phyloP scores from a whole-genome alignment of 192 early-diverging fungal species.

The Umbelopsis vinacea region DNA sequence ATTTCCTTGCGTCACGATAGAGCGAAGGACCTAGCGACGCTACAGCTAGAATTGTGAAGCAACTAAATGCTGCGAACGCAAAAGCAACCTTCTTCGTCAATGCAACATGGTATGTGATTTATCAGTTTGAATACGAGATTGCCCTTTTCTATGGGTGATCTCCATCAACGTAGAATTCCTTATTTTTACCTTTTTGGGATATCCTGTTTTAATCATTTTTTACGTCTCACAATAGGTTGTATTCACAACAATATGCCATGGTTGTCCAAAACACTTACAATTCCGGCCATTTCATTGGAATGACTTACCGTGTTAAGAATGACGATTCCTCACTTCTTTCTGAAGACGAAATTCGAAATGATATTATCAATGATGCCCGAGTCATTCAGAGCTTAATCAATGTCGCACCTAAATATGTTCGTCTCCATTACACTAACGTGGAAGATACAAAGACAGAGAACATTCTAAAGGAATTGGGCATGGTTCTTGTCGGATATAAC shows the following conservation, averaged over 20 bases:
- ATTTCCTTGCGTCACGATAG: conserved; percentile 21
- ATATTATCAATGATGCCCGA: conserved; percentile 48
- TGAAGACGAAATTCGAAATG: conserved; percentile 44
- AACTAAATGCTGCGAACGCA: conserved; percentile 50
- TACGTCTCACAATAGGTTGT: conserved; percentile 33
- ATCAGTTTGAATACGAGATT: neutral
- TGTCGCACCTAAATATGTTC: conserved; percentile 55
- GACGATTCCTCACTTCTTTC: conserved; percentile 45
- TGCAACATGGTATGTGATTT: conserved; percentile 46
- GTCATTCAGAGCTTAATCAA: conserved; percentile 48
- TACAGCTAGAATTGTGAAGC: conserved; percentile 51
- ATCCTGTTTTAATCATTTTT: neutral
- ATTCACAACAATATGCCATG: conserved; percentile 57
- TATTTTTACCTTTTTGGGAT: neutral
- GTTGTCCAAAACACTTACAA: conserved; percentile 55
- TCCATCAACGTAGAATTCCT: no score
- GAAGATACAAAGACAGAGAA: conserved; percentile 46
- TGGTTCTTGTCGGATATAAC: conserved; percentile 53
- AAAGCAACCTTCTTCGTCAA: conserved; percentile 55
- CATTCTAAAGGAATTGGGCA: conserved; percentile 46
- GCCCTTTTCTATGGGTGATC: no score
- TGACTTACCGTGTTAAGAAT: conserved; percentile 56
- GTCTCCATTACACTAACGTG: conserved; percentile 45
- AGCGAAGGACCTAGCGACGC: conserved; percentile 58
- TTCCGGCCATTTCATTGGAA: conserved; percentile 55